A percentile compares a stretch with the other conserved stretches of the same genome.
phyloP scores from a whole-genome alignment of 2,329 filamentous ascomycete species.

The Cytospora paraplurivora region DNA sequence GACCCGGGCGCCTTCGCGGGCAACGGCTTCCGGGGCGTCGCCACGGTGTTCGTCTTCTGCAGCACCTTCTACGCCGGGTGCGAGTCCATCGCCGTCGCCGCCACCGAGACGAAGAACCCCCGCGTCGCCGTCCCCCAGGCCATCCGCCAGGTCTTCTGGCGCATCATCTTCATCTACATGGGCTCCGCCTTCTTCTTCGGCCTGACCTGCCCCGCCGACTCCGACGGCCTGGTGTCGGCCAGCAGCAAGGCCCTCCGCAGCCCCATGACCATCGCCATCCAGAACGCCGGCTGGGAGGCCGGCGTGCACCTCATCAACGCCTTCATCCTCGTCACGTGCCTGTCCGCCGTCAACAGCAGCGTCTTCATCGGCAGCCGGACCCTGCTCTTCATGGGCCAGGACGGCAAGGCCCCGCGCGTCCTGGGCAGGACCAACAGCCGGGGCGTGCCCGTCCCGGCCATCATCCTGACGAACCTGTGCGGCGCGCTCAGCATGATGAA shows the following conservation, averaged over 20 bases:
- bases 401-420: conserved; percentile 69
- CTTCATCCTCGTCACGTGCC: conserved; percentile 72
- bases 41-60: conserved; percentile 68
- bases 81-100: conserved; percentile 63
- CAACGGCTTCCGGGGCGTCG: conserved; percentile 67
- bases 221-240: conserved; percentile 62
- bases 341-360: conserved; percentile 72
- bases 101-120: conserved; percentile 62
- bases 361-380: conserved; percentile 79
- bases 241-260: conserved; percentile 66
- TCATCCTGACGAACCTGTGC: conserved; percentile 70
- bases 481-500: conserved; percentile 78
- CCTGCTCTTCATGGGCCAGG: conserved; percentile 74
- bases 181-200: conserved; percentile 75
- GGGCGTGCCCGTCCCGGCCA: conserved; percentile 62
- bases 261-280: conserved; percentile 73
- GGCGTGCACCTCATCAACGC: conserved; percentile 78
- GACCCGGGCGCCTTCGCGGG: conserved; percentile 67
- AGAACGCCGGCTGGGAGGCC: conserved; percentile 71
- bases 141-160: conserved; percentile 63
- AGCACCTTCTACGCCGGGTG: conserved; percentile 72
- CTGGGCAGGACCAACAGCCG: conserved; percentile 67
- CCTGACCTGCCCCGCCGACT: conserved; percentile 71
- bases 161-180: conserved; percentile 66
- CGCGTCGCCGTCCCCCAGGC: conserved; percentile 57